Percentiles rank a stretch among this genome's conserved stretches.
phyloP scores from a whole-genome alignment of 257 asterid genomes.

The Fraxinus americana region DNA sequence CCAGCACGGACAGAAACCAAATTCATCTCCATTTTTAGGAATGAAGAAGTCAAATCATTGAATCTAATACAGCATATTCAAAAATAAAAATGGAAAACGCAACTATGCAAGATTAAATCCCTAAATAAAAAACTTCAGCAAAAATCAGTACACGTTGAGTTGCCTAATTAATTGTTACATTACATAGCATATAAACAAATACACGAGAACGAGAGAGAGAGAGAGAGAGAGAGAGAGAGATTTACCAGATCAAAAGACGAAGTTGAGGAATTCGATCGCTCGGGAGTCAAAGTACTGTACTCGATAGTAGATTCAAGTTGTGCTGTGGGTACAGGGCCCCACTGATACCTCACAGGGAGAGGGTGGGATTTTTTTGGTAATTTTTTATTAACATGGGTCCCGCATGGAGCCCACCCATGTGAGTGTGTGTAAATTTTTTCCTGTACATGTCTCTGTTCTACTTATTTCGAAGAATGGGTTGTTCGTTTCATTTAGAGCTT shows the following conservation, averaged over 20 bases:
- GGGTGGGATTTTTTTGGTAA: too few relatives aligned
- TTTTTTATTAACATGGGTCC: too few relatives aligned
- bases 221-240: background rate
- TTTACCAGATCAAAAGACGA: slow-evolving; percentile 2
- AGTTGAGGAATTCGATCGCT: background rate
- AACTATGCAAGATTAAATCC: background rate
- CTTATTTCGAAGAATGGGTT: background rate
- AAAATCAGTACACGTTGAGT: background rate
- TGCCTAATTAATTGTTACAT: background rate
- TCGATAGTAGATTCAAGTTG: background rate
- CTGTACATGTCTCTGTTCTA: too few relatives aligned
- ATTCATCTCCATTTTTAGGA: background rate
- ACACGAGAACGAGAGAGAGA: too few relatives aligned
- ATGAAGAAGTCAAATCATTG: background rate
- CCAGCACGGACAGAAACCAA: background rate
- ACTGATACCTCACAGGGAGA: too few relatives aligned
- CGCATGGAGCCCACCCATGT: too few relatives aligned
- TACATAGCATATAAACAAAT: background rate
- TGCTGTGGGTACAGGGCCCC: too few relatives aligned
- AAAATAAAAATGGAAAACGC: background rate
- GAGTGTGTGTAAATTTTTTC: too few relatives aligned
- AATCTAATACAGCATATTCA: background rate
- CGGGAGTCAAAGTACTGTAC: background rate
- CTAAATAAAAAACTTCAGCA: background rate
- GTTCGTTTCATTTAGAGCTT: background rate